Base-by-base conservation (phyloP, 164 flowering plant species). In the Santalum album region DNA sequence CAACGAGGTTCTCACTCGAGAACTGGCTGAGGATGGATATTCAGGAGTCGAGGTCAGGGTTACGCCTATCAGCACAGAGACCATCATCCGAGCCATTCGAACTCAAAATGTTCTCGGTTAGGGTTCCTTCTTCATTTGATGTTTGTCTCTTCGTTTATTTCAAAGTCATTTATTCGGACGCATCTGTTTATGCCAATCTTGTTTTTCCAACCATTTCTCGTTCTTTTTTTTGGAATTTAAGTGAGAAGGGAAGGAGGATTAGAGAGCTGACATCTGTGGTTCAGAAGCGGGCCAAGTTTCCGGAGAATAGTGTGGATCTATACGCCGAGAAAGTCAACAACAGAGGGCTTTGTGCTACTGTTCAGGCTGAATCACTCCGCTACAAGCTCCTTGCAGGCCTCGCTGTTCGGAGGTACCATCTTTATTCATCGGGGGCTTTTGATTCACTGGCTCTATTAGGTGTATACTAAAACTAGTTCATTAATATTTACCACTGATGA, bases 351-450 rank as follows among this genome's bases (percentile, higher is more conserved):
- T 83, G 82, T 58, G 90, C 90, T 1, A 69, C 76, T 73, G 86
- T 84, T 36, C 81, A 79, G 71, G 86, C 84, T 2, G 90, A 84
- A 65, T 84, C 90, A 12, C 80, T 84, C 12, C 83, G 87, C 0
- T 84, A 84, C 77, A 84, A 84, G 83, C 87, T 84, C 27, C 82
- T 84, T 1, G 90, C 85, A 17, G 90, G 87, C 0, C 84, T 84
- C 12, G 87, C 87, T 49, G 90, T 84, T 35, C 63, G 87, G 1
- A 81, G 90, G 84, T 80, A 72, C n/a, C n/a, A n/a, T n/a, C n/a
- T n/a, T n/a, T n/a, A n/a, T n/a, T n/a, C n/a, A n/a, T n/a, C n/a
- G n/a, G n/a, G n/a, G n/a, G n/a, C n/a, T n/a, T n/a, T n/a, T n/a
- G n/a, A n/a, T n/a, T n/a, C n/a, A n/a, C n/a, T n/a, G n/a, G n/a